Evolutionary conservation across 371 early-diverging fungal genomes (phyloP), one percentile per base, ranked within the genome.

Genomic region (Choanephora cucurbitarum): DNA sequence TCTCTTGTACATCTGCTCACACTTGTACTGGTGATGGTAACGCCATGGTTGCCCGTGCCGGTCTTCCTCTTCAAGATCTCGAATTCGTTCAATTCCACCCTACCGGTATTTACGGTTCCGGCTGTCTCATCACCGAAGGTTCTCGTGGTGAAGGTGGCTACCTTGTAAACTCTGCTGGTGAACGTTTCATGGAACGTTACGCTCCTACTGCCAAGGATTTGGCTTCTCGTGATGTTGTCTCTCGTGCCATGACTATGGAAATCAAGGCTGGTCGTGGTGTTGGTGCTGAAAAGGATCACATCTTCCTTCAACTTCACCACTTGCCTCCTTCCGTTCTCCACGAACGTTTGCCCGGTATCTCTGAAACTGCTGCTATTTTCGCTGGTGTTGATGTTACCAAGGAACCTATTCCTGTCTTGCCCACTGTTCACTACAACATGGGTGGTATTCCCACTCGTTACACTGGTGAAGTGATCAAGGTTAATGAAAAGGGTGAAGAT

Each of bases 401-500:
- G 86, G 97, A 97, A 72, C 96, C 98, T 42, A 98, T 98, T 71
- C 98, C 98, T n/a, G 98, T 98, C 44, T 80, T 98, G 53, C 98
- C 98, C 58, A 97, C 98, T 58, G 98, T 97, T 64, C 98, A 98
- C 76, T 98, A 97, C 88, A 98, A 97, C 85, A 97, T 97, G 97
- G 98, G 98, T 71, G 97, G 98, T 77, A 97, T 98, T 60, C 98
- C 97, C 31, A 97, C 97, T 44, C 84, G 85, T 54, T 97, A 93
- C 88, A 96, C 96, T 49, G 98, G 98, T 62, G 94, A 98, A 79
- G 97, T 96, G 17, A 70, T 96, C 70, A 81, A 79, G 44, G 77
- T 85, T 34, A 80, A 89, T 43, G 76, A 85, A 60, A 82, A 87
- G 51, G 91, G 92, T 61, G 77, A 86, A 42, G 91, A 91, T 59